Base-by-base conservation (phyloP, 2,329 filamentous ascomycete genomes). In the Trichophyton schoenleinii region DNA sequence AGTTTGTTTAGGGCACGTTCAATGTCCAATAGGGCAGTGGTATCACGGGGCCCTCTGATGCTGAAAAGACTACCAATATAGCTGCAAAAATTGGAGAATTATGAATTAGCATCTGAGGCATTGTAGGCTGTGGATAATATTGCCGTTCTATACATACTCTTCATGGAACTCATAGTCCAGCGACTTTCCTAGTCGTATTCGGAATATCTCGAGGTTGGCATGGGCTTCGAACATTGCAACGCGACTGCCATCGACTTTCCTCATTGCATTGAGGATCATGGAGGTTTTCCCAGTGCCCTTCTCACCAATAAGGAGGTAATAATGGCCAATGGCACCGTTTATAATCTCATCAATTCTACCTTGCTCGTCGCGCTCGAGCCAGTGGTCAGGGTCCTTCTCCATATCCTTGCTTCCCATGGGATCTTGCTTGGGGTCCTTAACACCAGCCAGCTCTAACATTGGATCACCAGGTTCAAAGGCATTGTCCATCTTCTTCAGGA, bases 171-270 rank as follows among this genome's bases (percentile, higher is more conserved):
- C 94, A 72, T 91, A 99, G 72, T 99, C 91, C 46, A 99, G 80
- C 1, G 91, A 90, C 71, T 96, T 96, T 28, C 94, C 94, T 2
- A 99, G 81, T 3, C 94, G 83, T 49, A 96, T 87, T 18, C 94
- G 87, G 72, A 99, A 95, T 63, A 99, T 95, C 70, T 99, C 94
- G 0, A 91, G 82, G 72, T 99, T 91, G 3, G 91, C 87, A 73
- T 99, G 94, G 0, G 92, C 91, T 74, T 99, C 94, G 69, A 97
- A 89, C 89, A 99, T 96, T 66, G 91, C 87, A 52, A 92, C 87
- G 22, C 89, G 89, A 63, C 94, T 87, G 3, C 91, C 94, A 64
- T 96, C 83, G 61, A 91, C 87, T 73, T 95, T 95, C 60, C 87
- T 85, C 92, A 99, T 99, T 7, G 90, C 89, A 71, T 97, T 90